These are phyloP conservation scores for Phaeodactylum tricornutum DNA, from an alignment of 108 stramenopile genomes.

Conservation along the genomic window DNA sequence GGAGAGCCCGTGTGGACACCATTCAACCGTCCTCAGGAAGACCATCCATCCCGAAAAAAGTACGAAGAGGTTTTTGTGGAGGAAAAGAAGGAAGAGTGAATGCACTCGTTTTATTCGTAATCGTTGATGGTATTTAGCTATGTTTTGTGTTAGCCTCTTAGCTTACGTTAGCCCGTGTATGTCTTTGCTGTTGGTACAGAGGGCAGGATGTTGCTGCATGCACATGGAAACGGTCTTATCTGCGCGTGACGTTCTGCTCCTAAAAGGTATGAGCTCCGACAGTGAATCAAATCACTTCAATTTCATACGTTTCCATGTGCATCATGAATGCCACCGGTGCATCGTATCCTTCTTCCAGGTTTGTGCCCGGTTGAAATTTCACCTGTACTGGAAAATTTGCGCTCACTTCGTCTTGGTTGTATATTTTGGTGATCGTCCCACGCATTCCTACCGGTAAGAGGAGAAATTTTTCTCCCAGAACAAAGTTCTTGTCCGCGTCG, in stretches of 20 bases:
- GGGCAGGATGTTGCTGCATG: no score
- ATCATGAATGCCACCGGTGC: slow-evolving; percentile 31
- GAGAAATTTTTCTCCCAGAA: slow-evolving; percentile 6
- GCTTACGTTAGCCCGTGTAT: no score
- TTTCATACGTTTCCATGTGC: slow-evolving; percentile 27
- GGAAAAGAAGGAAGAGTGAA: slow-evolving; percentile 54
- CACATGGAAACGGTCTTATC: no score
- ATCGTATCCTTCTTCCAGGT: slow-evolving; percentile 26
- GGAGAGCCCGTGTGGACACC: slow-evolving; percentile 97
- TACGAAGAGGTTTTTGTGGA: slow-evolving; percentile 52
- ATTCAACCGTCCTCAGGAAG: slow-evolving; percentile 84
- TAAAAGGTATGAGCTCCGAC: no score
- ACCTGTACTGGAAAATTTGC: slow-evolving; percentile 29
- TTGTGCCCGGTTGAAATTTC: slow-evolving; percentile 27
- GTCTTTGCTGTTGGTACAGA: no score
- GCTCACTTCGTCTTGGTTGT: slow-evolving; percentile 16
- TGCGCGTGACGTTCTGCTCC: no score
- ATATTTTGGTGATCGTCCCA: slow-evolving; percentile 26
- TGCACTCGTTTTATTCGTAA: no score
- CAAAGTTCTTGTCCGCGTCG: slow-evolving; percentile 21
- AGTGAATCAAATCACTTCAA: slow-evolving; percentile 16
- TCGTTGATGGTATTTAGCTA: no score
- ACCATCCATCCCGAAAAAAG: slow-evolving; percentile 64
- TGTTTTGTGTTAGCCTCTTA: no score
- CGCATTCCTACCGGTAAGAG: slow-evolving; percentile 22